These are phyloP conservation scores for Dioscorea zingiberensis DNA, from an alignment of 106 monocot genomes.

Conservation along the genomic window DNA sequence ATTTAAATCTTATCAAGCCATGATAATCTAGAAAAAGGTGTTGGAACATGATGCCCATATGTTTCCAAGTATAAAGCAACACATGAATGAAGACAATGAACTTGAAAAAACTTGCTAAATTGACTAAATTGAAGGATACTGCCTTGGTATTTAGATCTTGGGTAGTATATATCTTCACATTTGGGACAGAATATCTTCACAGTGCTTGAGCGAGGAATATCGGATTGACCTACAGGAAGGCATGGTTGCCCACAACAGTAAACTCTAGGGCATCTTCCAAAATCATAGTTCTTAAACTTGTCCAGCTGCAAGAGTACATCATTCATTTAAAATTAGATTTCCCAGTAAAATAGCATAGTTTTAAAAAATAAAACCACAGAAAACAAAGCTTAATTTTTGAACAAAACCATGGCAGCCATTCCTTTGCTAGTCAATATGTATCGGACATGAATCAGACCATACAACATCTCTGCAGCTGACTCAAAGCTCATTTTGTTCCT, in stretches of 20 bases:
- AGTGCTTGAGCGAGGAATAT: constrained; percentile 47
- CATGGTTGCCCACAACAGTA: constrained; percentile 62
- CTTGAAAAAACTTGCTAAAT: too few relatives aligned
- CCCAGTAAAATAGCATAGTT: not conserved
- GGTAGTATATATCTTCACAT: constrained; percentile 51
- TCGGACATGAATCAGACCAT: constrained; percentile 64
- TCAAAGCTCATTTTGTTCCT: constrained; percentile 71
- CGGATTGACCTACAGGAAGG: constrained; percentile 62
- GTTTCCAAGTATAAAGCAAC: not conserved
- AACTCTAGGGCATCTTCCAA: constrained; percentile 70
- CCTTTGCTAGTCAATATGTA: constrained; percentile 63
- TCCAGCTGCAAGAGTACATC: constrained; percentile 40
- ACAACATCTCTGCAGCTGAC: constrained; percentile 68
- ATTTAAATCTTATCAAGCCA: too few relatives aligned
- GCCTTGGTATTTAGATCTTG: constrained; percentile 66
- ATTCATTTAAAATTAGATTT: too few relatives aligned
- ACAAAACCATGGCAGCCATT: constrained; percentile 63
- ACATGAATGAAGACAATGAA: too few relatives aligned
- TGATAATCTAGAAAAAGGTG: too few relatives aligned
- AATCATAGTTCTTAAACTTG: constrained; percentile 59
- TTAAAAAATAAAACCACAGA: not conserved
- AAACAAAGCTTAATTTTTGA: not conserved
- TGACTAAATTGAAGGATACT: constrained; percentile 33
- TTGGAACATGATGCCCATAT: too few relatives aligned
- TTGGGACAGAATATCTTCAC: constrained; percentile 50